Conservation (phyloP, 2,329 filamentous ascomycete species). For the Dryadomyces quercus-mongolicae region DNA sequence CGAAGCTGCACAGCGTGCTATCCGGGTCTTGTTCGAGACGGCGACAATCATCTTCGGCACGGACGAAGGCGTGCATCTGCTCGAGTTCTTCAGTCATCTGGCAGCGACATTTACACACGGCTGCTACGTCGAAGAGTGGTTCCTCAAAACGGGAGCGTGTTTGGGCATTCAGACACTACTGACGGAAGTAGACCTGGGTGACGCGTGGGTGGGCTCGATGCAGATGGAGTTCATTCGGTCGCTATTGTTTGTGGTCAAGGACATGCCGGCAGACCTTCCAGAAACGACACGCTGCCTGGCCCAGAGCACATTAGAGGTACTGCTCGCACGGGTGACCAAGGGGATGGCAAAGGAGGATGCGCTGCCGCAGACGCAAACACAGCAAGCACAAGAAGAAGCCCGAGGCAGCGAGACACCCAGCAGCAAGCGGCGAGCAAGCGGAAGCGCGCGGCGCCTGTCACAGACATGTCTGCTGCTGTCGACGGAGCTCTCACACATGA, state of each 20-base stretch:
- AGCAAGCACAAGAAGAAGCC: not conserved
- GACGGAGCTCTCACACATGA: slow-evolving; percentile 87
- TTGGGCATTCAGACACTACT: slow-evolving; percentile 81
- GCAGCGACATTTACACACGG: slow-evolving; percentile 81
- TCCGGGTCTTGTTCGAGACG: slow-evolving; percentile 67
- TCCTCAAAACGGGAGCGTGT: slow-evolving; percentile 87
- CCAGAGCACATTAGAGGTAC: slow-evolving; percentile 68
- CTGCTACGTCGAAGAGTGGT: slow-evolving; percentile 98
- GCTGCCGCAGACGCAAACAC: not conserved
- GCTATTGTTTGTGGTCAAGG: slow-evolving; percentile 96
- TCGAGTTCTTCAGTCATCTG: slow-evolving; percentile 77
- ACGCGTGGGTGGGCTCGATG: slow-evolving; percentile 68
- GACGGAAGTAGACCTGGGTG: slow-evolving; percentile 72
- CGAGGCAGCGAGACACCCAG: not conserved
- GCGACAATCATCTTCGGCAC: slow-evolving; percentile 70
- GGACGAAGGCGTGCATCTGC: slow-evolving; percentile 54
- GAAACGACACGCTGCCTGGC: slow-evolving; percentile 78
- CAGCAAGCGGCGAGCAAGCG: slow-evolving; percentile 49
- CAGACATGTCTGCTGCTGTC: slow-evolving; percentile 78
- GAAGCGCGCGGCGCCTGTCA: slow-evolving; percentile 32
- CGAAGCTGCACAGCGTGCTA: slow-evolving; percentile 67
- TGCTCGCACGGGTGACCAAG: slow-evolving; percentile 69
- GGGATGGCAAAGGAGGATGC: slow-evolving; percentile 67
- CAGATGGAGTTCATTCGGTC: slow-evolving; percentile 82
- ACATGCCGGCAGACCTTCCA: slow-evolving; percentile 89